Percentiles rank a stretch among this genome's conserved stretches.
Conservation (phyloP, 495 filamentous ascomycete species). For the Beverwykella pulmonaria region DNA sequence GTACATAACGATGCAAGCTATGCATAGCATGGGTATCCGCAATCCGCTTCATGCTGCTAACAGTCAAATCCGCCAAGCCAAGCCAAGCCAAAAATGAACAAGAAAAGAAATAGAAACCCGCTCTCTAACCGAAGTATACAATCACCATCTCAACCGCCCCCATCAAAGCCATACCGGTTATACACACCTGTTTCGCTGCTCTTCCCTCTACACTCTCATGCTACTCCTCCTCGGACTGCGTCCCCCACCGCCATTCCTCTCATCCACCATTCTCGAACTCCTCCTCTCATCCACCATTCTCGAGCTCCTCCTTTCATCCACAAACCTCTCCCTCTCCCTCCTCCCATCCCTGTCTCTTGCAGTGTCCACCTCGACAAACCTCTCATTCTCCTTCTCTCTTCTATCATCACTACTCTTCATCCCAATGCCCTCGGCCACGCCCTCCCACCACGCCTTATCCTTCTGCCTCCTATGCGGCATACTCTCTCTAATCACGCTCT, state of each 20-base stretch:
- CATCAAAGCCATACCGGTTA: no score
- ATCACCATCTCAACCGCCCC: no score
- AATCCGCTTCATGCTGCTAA: not conserved
- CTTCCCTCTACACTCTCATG: slow-evolving; percentile 2
- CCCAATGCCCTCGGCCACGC: slow-evolving; percentile 1
- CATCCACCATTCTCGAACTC: slow-evolving; percentile 51
- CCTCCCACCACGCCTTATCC: slow-evolving; percentile 36
- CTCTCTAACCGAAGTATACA: not conserved
- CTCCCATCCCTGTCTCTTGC: not conserved
- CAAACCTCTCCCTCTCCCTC: not conserved
- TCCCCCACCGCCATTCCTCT: not conserved
- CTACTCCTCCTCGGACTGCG: slow-evolving; percentile 34
- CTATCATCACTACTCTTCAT: slow-evolving; percentile 2
- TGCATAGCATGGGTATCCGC: slow-evolving; percentile 6
- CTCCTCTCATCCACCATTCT: slow-evolving; percentile 44
- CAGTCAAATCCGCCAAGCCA: not conserved
- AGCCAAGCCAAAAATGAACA: not conserved
- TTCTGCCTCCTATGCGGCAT: slow-evolving; percentile 34
- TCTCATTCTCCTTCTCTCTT: not conserved
- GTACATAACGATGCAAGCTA: not conserved
- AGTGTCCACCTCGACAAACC: not conserved
- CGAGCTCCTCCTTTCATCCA: slow-evolving; percentile 41
- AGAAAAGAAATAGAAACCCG: not conserved
- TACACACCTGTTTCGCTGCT: no score
- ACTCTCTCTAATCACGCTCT: slow-evolving; percentile 21